Base-by-base conservation (phyloP, 2,329 filamentous ascomycete species). In the Chlorencoelia australis region DNA sequence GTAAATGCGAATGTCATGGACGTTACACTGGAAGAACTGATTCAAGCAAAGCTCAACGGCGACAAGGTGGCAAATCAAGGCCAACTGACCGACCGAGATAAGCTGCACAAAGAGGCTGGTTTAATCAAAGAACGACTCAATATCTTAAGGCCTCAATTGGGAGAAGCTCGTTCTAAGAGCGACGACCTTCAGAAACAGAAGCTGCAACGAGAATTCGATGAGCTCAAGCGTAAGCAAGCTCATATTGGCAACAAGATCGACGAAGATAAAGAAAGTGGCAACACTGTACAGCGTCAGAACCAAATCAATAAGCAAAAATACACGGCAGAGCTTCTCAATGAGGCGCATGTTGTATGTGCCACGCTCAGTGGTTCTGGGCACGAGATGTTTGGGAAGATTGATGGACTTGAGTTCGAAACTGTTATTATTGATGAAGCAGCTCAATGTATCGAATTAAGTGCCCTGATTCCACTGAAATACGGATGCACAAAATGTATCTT, bases 381-480 rank as follows among this genome's bases (percentile, higher is more conserved):
- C 54, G 91, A 98, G 48, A 94, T 96, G 78, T 94, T 98, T 64
- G 86, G 34, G 15, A 27, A 89, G 60, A 82, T 81, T 50, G 64
- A 98, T 38, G 88, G 84, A 51, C 86, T 98, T 34, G 91, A 98
- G 59, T 98, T 98, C 49, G 91, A 98, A 61, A 96, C 91, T 0
- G 91, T 98, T 47, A 84, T 98, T 49, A 95, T 98, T 45, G 91
- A 98, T 52, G 91, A 98, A 63, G 91, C 91, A 3, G 91, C 91
- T 11, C 91, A 98, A 68, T 98, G 89, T 59, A 93, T 98, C 43
- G 91, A 98, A 63, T 72, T 98, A 55, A 94, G 87, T 54, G 91
- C 91, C 9, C 70, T 98, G 30, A 98, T 98, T 48, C 91, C 91
- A 2, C 72, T 98, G 39, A 98, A 98, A 60, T 98, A 98, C 54